Evolutionary conservation across 331 rosid species (phyloP).

Genomic region (Acacia pycnantha): DNA sequence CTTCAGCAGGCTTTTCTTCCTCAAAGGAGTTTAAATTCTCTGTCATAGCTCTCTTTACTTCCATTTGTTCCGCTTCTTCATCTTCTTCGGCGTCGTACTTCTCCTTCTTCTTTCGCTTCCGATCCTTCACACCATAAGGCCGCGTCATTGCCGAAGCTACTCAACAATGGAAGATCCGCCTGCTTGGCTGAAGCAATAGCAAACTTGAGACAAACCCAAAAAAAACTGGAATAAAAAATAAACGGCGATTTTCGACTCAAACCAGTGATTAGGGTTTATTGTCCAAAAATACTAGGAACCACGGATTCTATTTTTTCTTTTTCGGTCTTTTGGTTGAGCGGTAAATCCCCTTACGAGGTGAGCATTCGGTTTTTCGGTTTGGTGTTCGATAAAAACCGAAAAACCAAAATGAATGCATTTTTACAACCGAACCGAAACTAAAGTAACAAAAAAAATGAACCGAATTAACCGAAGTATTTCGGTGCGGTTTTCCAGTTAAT

Average conservation of each 20-base stretch:
- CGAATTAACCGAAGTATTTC: too few relatives aligned
- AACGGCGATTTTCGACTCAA: not conserved
- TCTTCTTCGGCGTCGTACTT: conserved; percentile 43
- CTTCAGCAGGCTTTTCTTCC: conserved; percentile 10
- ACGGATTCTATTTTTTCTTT: too few relatives aligned
- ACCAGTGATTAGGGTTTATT: not conserved
- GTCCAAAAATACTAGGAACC: too few relatives aligned
- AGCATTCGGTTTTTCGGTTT: too few relatives aligned
- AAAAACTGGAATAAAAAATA: not conserved
- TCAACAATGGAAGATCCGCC: not conserved
- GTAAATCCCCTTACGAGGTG: too few relatives aligned
- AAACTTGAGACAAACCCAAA: not conserved
- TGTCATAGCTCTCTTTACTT: conserved; percentile 18
- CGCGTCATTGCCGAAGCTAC: conserved; percentile 43
- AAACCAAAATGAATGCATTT: too few relatives aligned
- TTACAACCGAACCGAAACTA: too few relatives aligned
- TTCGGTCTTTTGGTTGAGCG: too few relatives aligned
- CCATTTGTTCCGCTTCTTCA: conserved; percentile 15
- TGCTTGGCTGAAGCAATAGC: not conserved
- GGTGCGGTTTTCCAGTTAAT: too few relatives aligned
- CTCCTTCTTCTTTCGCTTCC: conserved; percentile 57
- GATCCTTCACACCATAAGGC: conserved; percentile 49
- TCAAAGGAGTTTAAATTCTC: conserved; percentile 2
- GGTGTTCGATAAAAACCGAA: too few relatives aligned
- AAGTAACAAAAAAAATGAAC: too few relatives aligned